Evolutionary conservation across 202 grass and related monocot genomes (phyloP).

Genomic region (Setaria viridis): DNA sequence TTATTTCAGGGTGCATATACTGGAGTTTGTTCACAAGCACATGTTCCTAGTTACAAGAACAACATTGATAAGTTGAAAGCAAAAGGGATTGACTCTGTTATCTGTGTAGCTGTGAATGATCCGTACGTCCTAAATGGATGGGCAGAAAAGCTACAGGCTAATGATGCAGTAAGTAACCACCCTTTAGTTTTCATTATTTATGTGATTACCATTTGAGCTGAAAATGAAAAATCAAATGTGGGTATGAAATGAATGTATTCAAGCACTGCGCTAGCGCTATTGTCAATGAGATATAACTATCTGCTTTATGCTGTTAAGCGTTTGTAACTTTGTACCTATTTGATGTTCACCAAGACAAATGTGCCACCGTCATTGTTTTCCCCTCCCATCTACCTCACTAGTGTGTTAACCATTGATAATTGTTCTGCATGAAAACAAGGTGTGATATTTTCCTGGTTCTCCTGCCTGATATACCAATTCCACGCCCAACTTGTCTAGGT

Average conservation of each 20-base stretch:
- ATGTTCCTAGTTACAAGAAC: slow-evolving; percentile 96
- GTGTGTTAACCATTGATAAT: neutral
- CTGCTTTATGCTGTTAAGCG: neutral
- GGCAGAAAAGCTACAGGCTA: slow-evolving; percentile 90
- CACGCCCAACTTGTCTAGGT: neutral
- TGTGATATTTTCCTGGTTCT: slow-evolving; percentile 13
- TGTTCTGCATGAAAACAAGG: neutral
- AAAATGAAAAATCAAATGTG: neutral
- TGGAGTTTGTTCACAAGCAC: slow-evolving; percentile 81
- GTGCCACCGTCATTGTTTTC: neutral
- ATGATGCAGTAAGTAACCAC: slow-evolving; percentile 67
- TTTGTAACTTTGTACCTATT: neutral
- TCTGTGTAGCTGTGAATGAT: slow-evolving; percentile 95
- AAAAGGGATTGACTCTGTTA: slow-evolving; percentile 90
- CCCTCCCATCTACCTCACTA: neutral
- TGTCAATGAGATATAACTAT: slow-evolving; percentile 20
- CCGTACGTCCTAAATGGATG: slow-evolving; percentile 93
- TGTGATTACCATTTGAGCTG: neutral
- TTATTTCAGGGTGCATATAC: slow-evolving; percentile 88
- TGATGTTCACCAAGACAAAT: neutral
- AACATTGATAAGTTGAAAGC: slow-evolving; percentile 93
- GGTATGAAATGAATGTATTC: neutral
- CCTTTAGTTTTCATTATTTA: slow-evolving; percentile 15
- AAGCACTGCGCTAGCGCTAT: neutral
- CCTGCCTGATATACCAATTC: neutral